Evolutionary conservation across 1,284 basidiomycete genomes (phyloP).

Genomic region (Tilletiopsis washingtonensis): DNA sequence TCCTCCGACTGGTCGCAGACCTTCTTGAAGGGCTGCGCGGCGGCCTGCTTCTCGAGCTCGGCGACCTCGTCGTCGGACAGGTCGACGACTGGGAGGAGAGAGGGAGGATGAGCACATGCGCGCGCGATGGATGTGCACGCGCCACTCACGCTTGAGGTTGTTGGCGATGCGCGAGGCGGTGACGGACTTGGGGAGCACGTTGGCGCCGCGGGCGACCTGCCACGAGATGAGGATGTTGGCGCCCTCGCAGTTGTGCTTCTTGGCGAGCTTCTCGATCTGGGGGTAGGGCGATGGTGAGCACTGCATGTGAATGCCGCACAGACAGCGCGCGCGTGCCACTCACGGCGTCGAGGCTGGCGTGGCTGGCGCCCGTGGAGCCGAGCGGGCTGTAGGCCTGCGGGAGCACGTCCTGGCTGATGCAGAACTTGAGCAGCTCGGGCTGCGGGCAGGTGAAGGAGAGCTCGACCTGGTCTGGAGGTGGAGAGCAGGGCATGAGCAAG

Average conservation of each 20-base stretch:
- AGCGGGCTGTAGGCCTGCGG: conserved; percentile 41
- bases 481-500: not conserved
- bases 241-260: conserved; percentile 26
- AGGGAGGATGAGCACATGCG: conserved; percentile 50
- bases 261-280: conserved; percentile 25
- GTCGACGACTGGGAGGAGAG: conserved; percentile 50
- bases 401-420: conserved; percentile 41
- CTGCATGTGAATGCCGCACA: too few relatives aligned
- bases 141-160: conserved; percentile 18
- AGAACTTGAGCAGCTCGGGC: conserved; percentile 66
- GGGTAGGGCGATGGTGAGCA: conserved; percentile 19
- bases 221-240: conserved; percentile 32
- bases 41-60: conserved; percentile 58
- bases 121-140: not conserved
- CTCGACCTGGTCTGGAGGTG: conserved; percentile 53
- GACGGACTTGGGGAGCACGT: conserved; percentile 34
- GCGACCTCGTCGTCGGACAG: conserved; percentile 57
- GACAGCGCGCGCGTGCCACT: too few relatives aligned
- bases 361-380: conserved; percentile 15
- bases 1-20: conserved; percentile 36
- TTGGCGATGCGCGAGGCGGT: conserved; percentile 29
- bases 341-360: not conserved
- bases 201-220: conserved; percentile 32
- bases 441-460: conserved; percentile 58
- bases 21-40: conserved; percentile 21